Evolutionary conservation across 768 basidiomycete genomes (phyloP), one percentile per base, ranked within the genome.

Genomic region (Hygrophoropsis aurantiaca): DNA sequence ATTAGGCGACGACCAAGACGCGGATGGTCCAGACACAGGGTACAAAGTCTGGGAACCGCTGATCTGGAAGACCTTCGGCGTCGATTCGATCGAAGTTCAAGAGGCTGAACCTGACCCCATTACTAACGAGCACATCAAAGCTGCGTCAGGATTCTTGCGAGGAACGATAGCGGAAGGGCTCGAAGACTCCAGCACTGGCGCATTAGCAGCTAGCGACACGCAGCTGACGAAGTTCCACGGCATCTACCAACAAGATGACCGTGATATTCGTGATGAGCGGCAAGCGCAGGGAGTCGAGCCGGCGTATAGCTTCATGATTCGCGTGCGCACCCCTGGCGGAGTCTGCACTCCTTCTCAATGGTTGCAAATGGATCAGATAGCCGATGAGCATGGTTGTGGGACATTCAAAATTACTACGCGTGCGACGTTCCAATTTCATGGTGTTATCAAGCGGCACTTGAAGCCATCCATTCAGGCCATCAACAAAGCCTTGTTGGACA

Each of bases 91-190:
- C 40, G 89, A 97, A 64, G 82, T 97, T 16, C 80, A 76, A 25
- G 97, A 98, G 68, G 87, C 85, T 16, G 94, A 98, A 63, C 94
- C 94, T 0, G 94, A 98, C 58, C 84, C 91, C 1, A 95, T 99
- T 66, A 97, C 97, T 45, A 97, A 98, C 74, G 97, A 99, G 70
- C 93, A 98, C 68, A 97, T 98, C 79, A 99, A 98, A 74, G 97
- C 90, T 40, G 94, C 95, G 5, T 92, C 89, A 39, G 82, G 85
- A 46, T 97, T 87, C 71, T 79, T 97, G 18, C 88, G 97, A 44
- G 97, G 97, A 2, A 98, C 97, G 30, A 98, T 99, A 64, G 76
- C 74, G 1, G 94, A 98, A 64, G 95, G 97, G 38, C 79, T 99
- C 27, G 75, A 79, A 54, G 95, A 98, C 65, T 78, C 72, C 45